Conservation (phyloP, 768 basidiomycete genomes). For the Podaxis sp. region DNA sequence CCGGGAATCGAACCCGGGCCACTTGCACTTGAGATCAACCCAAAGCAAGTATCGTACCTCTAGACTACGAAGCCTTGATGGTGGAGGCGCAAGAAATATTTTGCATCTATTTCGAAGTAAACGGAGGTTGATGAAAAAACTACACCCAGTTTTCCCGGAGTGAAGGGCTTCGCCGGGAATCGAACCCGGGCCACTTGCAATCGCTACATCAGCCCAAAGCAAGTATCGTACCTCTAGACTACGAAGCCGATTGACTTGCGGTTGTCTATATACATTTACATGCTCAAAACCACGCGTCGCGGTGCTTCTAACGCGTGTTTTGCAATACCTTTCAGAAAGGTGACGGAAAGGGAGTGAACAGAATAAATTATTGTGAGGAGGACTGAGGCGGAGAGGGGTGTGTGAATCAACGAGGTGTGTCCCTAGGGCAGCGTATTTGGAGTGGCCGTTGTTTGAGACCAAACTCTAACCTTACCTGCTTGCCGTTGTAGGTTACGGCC, state of each 20-base stretch:
- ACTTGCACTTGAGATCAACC: slow-evolving; percentile 37
- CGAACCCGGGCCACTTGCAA: slow-evolving; percentile 53
- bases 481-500: slow-evolving; percentile 19
- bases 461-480: slow-evolving; percentile 2
- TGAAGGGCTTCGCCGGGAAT: slow-evolving; percentile 46
- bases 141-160: not conserved
- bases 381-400: not conserved
- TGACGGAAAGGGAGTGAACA: not conserved
- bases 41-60: slow-evolving; percentile 55
- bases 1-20: slow-evolving; percentile 53
- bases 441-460: slow-evolving; percentile 9
- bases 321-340: not conserved
- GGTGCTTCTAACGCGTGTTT: not conserved
- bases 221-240: slow-evolving; percentile 49
- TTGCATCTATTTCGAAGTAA: not conserved
- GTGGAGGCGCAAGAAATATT: not conserved
- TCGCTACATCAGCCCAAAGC: slow-evolving; percentile 38
- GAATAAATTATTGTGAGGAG: not conserved
- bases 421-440: slow-evolving; percentile 6
- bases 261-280: not conserved
- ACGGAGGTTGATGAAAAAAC: not conserved
- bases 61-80: slow-evolving; percentile 30
- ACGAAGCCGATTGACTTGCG: slow-evolving; percentile 21
- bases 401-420: slow-evolving; percentile 1
- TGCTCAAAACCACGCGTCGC: not conserved